Conservation (phyloP, 1,284 basidiomycete genomes). For the Vanrija sp. region DNA sequence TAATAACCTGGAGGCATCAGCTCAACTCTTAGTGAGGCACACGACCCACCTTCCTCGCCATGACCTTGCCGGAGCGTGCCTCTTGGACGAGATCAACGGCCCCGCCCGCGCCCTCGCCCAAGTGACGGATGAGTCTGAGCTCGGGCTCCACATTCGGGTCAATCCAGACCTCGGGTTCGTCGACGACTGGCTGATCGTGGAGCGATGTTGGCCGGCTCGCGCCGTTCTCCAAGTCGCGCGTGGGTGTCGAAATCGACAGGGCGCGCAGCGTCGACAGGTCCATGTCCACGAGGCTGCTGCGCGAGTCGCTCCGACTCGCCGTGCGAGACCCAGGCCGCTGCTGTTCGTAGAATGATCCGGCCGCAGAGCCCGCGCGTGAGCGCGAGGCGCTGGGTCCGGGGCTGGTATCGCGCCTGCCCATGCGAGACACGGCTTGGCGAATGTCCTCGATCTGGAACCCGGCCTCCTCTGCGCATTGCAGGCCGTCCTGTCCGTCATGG, state of each 20-base stretch:
- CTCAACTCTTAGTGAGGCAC: background rate
- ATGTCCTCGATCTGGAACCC: constrained; percentile 25
- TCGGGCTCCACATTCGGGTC: constrained; percentile 49
- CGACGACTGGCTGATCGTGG: background rate
- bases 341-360: background rate
- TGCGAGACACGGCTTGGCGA: constrained; percentile 25
- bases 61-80: constrained; percentile 60
- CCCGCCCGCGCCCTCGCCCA: constrained; percentile 95
- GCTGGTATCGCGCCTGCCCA: constrained; percentile 18
- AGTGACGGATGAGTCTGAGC: constrained; percentile 65
- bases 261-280: background rate
- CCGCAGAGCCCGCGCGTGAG: constrained; percentile 4
- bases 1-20: constrained; percentile 63
- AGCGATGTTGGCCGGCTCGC: background rate
- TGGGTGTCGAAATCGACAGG: background rate
- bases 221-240: background rate
- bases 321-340: background rate
- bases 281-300: no score
- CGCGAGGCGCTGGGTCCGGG: background rate
- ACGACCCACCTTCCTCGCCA: constrained; percentile 74
- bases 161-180: constrained; percentile 29
- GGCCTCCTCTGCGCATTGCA: no score
- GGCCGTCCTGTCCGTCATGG: constrained; percentile 19
- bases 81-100: constrained; percentile 78
- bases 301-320: no score